A percentile compares a stretch with the other conserved stretches of the same genome.
Evolutionary conservation across 2,329 filamentous ascomycete genomes (phyloP).

Genomic region (Hypoxylon sp.): DNA sequence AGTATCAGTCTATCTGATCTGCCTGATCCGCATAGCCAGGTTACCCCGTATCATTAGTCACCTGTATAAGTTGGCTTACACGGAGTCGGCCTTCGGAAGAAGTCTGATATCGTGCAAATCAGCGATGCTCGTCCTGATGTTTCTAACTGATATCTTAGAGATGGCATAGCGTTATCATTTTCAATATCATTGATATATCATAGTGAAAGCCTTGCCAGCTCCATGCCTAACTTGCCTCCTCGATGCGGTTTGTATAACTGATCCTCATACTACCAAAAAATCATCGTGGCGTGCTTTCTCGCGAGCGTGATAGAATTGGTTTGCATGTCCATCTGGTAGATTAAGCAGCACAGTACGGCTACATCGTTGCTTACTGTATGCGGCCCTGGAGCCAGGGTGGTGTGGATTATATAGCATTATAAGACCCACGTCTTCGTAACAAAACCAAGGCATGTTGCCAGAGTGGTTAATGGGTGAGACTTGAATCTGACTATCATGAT

Average conservation of each 20-base stretch:
- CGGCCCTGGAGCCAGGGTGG: not conserved
- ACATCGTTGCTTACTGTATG: not conserved
- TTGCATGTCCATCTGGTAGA: no score
- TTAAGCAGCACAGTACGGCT: not conserved
- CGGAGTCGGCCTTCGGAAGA: not conserved
- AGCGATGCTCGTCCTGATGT: not conserved
- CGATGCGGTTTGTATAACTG: no score
- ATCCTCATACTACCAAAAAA: no score
- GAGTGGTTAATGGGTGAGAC: conserved; percentile 40
- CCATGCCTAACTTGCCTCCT: no score
- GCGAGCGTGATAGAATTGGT: no score
- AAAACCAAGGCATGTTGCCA: conserved; percentile 25
- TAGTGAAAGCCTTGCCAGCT: not conserved
- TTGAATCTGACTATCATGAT: conserved; percentile 23
- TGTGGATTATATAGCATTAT: not conserved
- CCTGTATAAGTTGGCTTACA: not conserved
- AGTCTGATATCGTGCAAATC: not conserved
- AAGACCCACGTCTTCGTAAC: not conserved
- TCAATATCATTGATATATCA: not conserved
- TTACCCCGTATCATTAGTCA: not conserved
- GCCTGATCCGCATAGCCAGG: not conserved
- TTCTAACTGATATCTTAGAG: not conserved
- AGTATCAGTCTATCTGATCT: not conserved
- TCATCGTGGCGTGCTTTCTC: no score
- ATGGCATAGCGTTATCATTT: not conserved